Conservation (phyloP, 2,329 filamentous ascomycete species). For the Clonostachys rhizophaga region DNA sequence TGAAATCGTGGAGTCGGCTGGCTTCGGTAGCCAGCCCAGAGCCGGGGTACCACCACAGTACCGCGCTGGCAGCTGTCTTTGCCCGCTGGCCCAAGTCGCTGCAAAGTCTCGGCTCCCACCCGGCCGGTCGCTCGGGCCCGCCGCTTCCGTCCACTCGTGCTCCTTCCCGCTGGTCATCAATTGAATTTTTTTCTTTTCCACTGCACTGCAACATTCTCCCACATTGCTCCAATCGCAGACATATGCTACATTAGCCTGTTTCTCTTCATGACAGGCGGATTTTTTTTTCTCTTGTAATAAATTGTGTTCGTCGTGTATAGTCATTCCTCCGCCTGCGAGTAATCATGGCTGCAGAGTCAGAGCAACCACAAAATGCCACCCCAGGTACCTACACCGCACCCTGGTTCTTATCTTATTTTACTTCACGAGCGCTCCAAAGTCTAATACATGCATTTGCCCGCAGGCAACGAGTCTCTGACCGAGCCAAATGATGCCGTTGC, state of each 20-base stretch:
- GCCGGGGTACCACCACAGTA: too few relatives aligned
- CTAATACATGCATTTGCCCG: neutral
- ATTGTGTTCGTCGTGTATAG: neutral
- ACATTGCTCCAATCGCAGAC: neutral
- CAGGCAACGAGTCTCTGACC: neutral
- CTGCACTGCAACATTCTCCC: neutral
- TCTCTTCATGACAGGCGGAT: neutral
- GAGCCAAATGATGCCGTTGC: neutral
- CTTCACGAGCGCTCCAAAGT: neutral
- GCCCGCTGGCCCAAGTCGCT: neutral
- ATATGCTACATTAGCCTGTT: neutral
- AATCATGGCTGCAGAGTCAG: conserved; percentile 1
- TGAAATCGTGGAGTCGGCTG: neutral
- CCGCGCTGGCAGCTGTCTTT: too few relatives aligned
- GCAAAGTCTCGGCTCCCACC: neutral
- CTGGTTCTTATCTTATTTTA: neutral
- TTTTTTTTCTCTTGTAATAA: neutral
- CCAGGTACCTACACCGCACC: neutral
- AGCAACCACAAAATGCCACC: neutral
- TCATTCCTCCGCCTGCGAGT: neutral
- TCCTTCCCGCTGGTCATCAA: neutral
- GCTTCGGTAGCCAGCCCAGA: neutral
- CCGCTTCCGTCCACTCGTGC: neutral
- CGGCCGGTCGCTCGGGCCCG: neutral
- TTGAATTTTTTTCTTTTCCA: conserved; percentile 1